These are phyloP conservation scores for Lentinula guzmanii DNA, from an alignment of 768 basidiomycete genomes.

Conservation along the genomic window DNA sequence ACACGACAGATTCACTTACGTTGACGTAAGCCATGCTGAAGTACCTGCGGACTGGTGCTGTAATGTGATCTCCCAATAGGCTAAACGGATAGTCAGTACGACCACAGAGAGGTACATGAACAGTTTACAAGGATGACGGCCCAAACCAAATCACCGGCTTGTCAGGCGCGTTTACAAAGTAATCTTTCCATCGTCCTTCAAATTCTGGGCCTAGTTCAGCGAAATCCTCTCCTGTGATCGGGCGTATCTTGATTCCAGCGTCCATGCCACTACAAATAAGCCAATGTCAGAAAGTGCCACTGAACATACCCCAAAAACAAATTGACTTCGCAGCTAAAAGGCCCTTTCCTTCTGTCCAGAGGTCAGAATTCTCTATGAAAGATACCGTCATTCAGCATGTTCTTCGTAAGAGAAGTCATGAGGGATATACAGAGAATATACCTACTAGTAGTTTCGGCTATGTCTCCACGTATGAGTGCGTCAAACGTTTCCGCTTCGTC, in stretches of 20 bases:
- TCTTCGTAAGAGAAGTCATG: background rate
- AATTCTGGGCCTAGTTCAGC: conserved; percentile 31
- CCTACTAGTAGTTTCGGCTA: conserved; percentile 20
- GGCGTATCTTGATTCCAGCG: conserved; percentile 33
- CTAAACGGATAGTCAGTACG: conserved; percentile 12
- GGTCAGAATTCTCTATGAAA: background rate
- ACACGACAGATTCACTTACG: conserved; percentile 12
- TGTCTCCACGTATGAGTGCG: conserved; percentile 21
- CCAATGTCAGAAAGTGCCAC: background rate
- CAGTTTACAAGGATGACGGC: conserved; percentile 19
- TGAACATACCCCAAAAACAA: background rate
- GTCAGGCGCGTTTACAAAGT: conserved; percentile 28
- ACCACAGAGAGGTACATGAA: background rate
- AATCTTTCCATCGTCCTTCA: conserved; percentile 24
- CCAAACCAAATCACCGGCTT: conserved; percentile 30
- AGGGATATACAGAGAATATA: background rate
- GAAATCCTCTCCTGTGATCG: conserved; percentile 23
- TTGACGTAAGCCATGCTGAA: conserved; percentile 19
- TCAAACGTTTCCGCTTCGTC: conserved; percentile 27
- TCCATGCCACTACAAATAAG: conserved; percentile 24
- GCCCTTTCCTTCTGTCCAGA: background rate
- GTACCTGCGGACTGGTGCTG: conserved; percentile 17
- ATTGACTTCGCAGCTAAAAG: background rate
- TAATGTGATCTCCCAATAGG: conserved; percentile 14
- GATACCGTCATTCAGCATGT: too few species aligned